Conservation (phyloP, 1,284 basidiomycete genomes). For the Ganoderma sp. region DNA sequence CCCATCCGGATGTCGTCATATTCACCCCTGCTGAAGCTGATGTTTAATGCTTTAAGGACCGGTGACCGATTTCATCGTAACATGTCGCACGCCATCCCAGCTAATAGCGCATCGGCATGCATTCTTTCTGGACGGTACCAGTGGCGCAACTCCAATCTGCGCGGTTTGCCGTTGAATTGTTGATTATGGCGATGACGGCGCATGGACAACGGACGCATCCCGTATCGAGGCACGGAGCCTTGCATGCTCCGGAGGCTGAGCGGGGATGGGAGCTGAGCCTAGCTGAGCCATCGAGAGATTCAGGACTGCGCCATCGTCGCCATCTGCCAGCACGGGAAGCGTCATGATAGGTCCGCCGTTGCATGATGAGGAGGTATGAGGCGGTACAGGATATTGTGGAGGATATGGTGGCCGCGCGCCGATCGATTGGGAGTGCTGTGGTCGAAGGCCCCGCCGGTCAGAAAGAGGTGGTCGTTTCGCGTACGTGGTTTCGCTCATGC, state of each 20-base stretch:
- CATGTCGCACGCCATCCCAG: not conserved
- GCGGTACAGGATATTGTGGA: not conserved
- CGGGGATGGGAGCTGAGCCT: no score
- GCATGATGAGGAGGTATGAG: not conserved
- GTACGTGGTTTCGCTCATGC: not conserved
- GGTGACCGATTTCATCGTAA: not conserved
- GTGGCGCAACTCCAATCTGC: not conserved
- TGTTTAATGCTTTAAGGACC: not conserved
- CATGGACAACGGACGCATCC: not conserved
- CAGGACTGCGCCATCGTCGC: not conserved
- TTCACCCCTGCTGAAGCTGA: not conserved
- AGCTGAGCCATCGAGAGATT: not conserved
- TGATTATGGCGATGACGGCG: conserved; percentile 7
- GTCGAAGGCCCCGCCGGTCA: not conserved
- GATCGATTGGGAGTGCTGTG: conserved; percentile 7
- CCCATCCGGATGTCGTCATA: not conserved
- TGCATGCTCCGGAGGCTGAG: not conserved
- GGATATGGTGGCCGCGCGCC: not conserved
- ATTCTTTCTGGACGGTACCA: not conserved
- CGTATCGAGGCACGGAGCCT: conserved; percentile 5
- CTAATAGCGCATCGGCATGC: not conserved
- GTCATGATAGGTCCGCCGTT: not conserved
- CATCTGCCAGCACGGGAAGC: not conserved
- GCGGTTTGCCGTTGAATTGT: not conserved
- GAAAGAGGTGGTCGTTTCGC: conserved; percentile 4